phyloP scores from a whole-genome alignment of 352 stramenopile genomes.

The Plasmopara viticola region DNA sequence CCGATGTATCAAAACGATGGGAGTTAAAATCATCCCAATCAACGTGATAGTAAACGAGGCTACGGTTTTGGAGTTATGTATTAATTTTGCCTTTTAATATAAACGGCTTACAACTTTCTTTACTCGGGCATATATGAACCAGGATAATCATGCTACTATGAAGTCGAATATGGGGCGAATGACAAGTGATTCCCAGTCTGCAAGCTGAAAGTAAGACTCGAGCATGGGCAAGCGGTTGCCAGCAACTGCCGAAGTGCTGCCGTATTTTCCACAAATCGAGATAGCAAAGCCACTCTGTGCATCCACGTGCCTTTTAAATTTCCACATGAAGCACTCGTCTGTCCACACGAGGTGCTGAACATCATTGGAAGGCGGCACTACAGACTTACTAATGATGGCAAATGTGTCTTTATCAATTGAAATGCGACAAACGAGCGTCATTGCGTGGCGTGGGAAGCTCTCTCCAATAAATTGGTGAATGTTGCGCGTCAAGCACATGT shows the following conservation, averaged over 20 bases:
- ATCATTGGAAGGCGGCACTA: slow-evolving; percentile 70
- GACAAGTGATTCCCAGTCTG: slow-evolving; percentile 81
- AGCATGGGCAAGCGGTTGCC: slow-evolving; percentile 80
- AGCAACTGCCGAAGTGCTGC: slow-evolving; percentile 72
- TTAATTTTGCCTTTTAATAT: background rate
- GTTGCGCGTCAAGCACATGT: slow-evolving; percentile 81
- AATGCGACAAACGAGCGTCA: slow-evolving; percentile 76
- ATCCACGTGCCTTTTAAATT: slow-evolving; percentile 54
- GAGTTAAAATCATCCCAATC: no score
- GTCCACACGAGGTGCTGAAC: slow-evolving; percentile 84
- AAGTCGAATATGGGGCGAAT: slow-evolving; percentile 80
- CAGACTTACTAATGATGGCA: slow-evolving; percentile 76
- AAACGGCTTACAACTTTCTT: background rate
- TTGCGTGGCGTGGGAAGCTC: slow-evolving; percentile 77
- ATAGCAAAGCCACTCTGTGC: slow-evolving; percentile 61
- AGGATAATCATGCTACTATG: slow-evolving; percentile 10
- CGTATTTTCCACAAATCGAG: slow-evolving; percentile 73
- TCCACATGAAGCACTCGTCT: slow-evolving; percentile 84
- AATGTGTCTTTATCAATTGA: slow-evolving; percentile 80
- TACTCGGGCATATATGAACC: background rate
- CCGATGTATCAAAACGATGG: background rate
- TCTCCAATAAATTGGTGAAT: slow-evolving; percentile 86
- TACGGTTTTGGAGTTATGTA: no score
- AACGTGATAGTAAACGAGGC: no score
- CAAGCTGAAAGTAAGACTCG: slow-evolving; percentile 80